Conservation (phyloP, 495 filamentous ascomycete species). For the Wilcoxina mikolae region DNA sequence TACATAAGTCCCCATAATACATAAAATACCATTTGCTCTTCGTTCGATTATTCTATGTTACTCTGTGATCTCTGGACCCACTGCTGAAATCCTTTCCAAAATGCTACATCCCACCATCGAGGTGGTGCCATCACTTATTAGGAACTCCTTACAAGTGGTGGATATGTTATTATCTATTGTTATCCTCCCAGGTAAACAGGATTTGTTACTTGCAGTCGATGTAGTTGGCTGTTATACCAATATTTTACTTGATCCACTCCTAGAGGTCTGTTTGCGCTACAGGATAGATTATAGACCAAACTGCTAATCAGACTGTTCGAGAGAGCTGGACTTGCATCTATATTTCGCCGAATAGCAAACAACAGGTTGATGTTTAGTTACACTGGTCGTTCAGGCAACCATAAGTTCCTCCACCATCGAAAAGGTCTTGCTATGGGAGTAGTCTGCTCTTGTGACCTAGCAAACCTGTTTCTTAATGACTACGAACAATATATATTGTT, state of each 20-base stretch:
- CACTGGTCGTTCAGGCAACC: background rate
- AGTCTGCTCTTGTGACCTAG: background rate
- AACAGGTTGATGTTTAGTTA: background rate
- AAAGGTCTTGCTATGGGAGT: background rate
- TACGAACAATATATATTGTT: background rate
- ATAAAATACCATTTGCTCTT: background rate
- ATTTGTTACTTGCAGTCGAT: background rate
- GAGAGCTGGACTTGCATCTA: background rate
- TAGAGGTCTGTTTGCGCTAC: background rate
- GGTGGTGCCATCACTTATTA: background rate
- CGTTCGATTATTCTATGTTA: background rate
- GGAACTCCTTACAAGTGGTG: background rate
- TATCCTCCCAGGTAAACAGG: background rate
- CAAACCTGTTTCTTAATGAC: background rate
- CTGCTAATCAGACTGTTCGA: no score
- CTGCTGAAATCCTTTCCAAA: background rate
- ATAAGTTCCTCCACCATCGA: background rate
- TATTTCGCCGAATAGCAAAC: background rate
- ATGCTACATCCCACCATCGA: background rate
- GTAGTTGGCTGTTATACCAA: background rate
- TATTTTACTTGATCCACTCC: background rate
- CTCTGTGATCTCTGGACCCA: background rate
- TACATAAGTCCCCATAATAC: no score
- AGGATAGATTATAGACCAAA: background rate
- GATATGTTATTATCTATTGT: background rate